Percentiles rank a stretch among this genome's conserved stretches.
These are phyloP conservation scores for Falciphora oryzae DNA, from an alignment of 2,329 filamentous ascomycete genomes.

Conservation along the genomic window DNA sequence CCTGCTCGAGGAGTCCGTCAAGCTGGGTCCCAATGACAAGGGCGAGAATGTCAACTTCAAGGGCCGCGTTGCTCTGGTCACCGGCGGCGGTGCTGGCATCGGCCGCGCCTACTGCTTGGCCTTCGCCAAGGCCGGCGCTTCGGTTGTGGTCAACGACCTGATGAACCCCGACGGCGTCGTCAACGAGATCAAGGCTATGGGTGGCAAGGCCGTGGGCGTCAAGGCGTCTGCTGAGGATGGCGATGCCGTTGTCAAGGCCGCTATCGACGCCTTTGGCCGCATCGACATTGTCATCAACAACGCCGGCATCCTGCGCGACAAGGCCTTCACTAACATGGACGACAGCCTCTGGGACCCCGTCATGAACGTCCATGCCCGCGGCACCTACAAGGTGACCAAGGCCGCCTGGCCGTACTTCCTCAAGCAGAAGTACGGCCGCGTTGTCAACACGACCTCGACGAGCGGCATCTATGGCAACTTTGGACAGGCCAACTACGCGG, in stretches of 20 bases:
- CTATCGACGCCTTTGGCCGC: constrained; percentile 88
- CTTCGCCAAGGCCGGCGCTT: constrained; percentile 73
- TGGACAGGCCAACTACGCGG: constrained; percentile 95
- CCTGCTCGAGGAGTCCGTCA: constrained; percentile 76
- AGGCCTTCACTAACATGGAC: constrained; percentile 97
- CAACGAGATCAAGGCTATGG: constrained; percentile 82
- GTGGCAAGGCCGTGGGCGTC: constrained; percentile 85
- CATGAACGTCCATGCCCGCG: constrained; percentile 84
- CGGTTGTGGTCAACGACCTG: constrained; percentile 94
- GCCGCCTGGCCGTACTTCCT: constrained; percentile 96
- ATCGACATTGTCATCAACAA: constrained; percentile 98
- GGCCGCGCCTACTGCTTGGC: constrained; percentile 86
- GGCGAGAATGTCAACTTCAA: constrained; percentile 74
- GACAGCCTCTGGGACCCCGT: constrained; percentile 91
- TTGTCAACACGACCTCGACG: constrained; percentile 95
- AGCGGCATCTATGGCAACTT: constrained; percentile 99
- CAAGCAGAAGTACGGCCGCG: constrained; percentile 96
- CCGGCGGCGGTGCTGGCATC: constrained; percentile 82
- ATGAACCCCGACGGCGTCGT: constrained; percentile 86
- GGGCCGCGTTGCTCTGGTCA: constrained; percentile 80
- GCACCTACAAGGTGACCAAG: constrained; percentile 95
- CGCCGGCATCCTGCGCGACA: constrained; percentile 93
- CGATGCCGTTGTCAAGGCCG: constrained; percentile 82
- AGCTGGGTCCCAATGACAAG: constrained; percentile 65
- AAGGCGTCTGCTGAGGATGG: constrained; percentile 93